These are phyloP conservation scores for Penicillium sp. DNA, from an alignment of 2,329 filamentous ascomycete genomes.

Conservation along the genomic window DNA sequence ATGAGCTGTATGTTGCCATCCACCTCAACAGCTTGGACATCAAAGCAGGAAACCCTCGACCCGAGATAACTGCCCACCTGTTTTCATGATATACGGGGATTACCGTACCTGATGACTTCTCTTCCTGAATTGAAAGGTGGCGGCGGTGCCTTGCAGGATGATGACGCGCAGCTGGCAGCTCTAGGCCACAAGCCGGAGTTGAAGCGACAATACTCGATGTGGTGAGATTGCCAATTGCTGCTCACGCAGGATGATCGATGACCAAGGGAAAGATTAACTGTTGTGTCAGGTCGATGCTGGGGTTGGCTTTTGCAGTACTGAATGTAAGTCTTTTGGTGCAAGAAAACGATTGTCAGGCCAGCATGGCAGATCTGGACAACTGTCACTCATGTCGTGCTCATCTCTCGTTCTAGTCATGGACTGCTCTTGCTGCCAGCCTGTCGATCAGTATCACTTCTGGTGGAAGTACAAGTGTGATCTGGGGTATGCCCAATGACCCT, in stretches of 20 bases:
- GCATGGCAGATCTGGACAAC: neutral
- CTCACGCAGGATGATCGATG: too few relatives aligned
- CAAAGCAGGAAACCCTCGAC: too few relatives aligned
- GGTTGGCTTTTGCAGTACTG: conserved; percentile 55
- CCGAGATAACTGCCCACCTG: too few relatives aligned
- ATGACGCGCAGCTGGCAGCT: conserved; percentile 19
- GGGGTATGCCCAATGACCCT: conserved; percentile 47
- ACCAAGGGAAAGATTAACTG: too few relatives aligned
- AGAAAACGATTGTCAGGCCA: neutral
- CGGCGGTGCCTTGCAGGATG: conserved; percentile 12
- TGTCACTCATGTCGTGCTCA: conserved; percentile 4
- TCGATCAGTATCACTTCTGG: conserved; percentile 63
- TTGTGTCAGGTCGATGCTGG: conserved; percentile 47
- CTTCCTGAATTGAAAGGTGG: conserved; percentile 12
- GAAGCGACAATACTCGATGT: conserved; percentile 51
- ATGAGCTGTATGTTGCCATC: too few relatives aligned
- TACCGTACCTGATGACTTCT: neutral
- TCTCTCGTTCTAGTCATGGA: conserved; percentile 45
- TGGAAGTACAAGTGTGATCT: conserved; percentile 65
- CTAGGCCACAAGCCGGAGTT: conserved; percentile 54
- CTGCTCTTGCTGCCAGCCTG: conserved; percentile 52
- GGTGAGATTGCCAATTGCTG: conserved; percentile 24
- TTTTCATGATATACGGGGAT: too few relatives aligned
- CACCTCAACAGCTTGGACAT: too few relatives aligned
- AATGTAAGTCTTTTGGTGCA: conserved; percentile 33